Percentiles rank a stretch among this genome's conserved stretches.
phyloP scores from a whole-genome alignment of 768 basidiomycete species.

The Hygrocybe coccinea region DNA sequence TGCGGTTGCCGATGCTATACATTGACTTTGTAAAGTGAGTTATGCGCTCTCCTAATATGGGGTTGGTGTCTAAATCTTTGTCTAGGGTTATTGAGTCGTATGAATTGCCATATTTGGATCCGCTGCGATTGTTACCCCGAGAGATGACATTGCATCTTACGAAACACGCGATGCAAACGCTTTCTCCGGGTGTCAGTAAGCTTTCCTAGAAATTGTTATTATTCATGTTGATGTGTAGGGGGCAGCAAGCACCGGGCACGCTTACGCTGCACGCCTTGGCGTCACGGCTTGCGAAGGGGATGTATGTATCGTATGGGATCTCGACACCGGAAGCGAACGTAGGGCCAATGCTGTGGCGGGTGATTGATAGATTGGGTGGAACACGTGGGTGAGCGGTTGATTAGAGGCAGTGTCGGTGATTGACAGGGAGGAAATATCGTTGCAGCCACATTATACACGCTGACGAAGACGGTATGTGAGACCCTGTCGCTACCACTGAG shows the following conservation, averaged over 20 bases:
- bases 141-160: conserved; percentile 67
- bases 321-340: conserved; percentile 70
- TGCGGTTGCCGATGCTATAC: conserved; percentile 72
- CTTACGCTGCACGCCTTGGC: conserved; percentile 53
- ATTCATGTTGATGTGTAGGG: background rate
- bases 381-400: conserved; percentile 54
- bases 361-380: conserved; percentile 60
- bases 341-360: conserved; percentile 74
- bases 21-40: conserved; percentile 69
- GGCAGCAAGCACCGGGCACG: conserved; percentile 61
- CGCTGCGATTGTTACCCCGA: conserved; percentile 54
- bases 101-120: conserved; percentile 77
- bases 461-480: conserved; percentile 56
- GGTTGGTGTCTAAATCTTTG: background rate
- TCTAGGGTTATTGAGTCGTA: conserved; percentile 57
- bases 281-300: conserved; percentile 55
- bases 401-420: conserved; percentile 14
- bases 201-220: conserved; percentile 5
- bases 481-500: conserved; percentile 56
- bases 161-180: conserved; percentile 57
- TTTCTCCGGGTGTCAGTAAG: conserved; percentile 73
- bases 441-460: conserved; percentile 58
- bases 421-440: conserved; percentile 7
- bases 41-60: background rate
- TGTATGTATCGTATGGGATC: conserved; percentile 53